Conservation (phyloP, 306 rosid genomes). For the Castanea crenata region DNA sequence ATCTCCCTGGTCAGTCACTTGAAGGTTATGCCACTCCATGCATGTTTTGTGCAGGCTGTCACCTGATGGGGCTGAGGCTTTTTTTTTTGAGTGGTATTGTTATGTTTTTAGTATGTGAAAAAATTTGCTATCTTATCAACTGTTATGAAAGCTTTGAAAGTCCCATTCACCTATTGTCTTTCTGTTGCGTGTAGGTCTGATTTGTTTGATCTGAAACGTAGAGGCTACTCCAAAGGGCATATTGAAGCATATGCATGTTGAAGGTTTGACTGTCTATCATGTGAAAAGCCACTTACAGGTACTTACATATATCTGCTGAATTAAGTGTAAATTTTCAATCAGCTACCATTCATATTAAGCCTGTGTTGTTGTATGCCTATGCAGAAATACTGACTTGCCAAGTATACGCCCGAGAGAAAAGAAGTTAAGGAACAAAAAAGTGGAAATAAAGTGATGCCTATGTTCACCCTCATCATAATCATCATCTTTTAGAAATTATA, state of each 20-base stretch:
- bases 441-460: not conserved
- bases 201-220: conserved; percentile 19
- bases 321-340: not conserved
- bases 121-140: not conserved
- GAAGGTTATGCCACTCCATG: conserved; percentile 26
- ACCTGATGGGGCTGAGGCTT: conserved; percentile 40
- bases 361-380: not conserved
- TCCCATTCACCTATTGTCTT: not conserved
- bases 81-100: not conserved
- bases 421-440: conserved; percentile 28
- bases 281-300: conserved; percentile 54
- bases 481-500: not conserved
- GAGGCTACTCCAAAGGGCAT: conserved; percentile 51
- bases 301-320: not conserved
- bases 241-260: conserved; percentile 30
- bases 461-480: not conserved
- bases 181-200: not conserved
- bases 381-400: conserved; percentile 47
- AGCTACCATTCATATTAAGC: conserved; percentile 1
- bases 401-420: conserved; percentile 38
- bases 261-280: conserved; percentile 40
- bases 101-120: not conserved
- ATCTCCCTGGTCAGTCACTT: conserved; percentile 25
- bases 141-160: not conserved
- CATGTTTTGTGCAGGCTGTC: conserved; percentile 37